Evolutionary conservation across 805 yeast species (phyloP).

Genomic region (Kuraishia capsulata): DNA sequence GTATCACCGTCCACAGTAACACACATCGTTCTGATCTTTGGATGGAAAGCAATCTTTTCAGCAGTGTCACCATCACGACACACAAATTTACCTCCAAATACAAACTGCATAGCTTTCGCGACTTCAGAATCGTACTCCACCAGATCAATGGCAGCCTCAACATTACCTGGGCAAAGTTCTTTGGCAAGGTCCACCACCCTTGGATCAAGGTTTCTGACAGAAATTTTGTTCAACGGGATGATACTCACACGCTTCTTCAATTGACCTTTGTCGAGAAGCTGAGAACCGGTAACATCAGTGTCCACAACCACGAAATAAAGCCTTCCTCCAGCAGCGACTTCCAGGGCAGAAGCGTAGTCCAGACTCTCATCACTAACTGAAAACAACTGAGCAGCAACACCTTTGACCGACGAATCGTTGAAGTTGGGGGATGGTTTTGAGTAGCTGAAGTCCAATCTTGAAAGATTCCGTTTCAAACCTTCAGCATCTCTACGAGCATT

Average conservation of each 20-base stretch:
- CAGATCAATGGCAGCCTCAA: constrained; percentile 80
- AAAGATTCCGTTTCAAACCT: constrained; percentile 48
- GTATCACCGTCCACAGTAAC: constrained; percentile 90
- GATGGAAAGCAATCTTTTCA: constrained; percentile 79
- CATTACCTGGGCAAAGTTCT: constrained; percentile 70
- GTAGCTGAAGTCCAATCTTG: constrained; percentile 71
- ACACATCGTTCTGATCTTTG: constrained; percentile 67
- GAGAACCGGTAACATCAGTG: constrained; percentile 76
- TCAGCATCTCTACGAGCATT: constrained; percentile 39
- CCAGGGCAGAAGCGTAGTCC: constrained; percentile 72
- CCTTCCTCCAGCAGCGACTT: constrained; percentile 90
- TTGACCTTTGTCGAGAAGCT: constrained; percentile 68
- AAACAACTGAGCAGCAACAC: constrained; percentile 85
- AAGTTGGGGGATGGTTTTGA: constrained; percentile 55
- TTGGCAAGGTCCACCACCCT: constrained; percentile 58
- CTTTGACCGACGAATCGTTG: constrained; percentile 58
- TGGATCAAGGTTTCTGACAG: constrained; percentile 45
- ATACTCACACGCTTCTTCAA: constrained; percentile 79
- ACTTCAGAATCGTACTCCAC: constrained; percentile 68
- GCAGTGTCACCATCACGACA: constrained; percentile 88
- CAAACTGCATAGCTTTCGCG: constrained; percentile 76
- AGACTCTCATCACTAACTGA: constrained; percentile 44
- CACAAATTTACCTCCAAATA: constrained; percentile 84
- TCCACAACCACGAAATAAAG: constrained; percentile 88
- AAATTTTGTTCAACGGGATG: constrained; percentile 83